Evolutionary conservation across 1,139 yeast genomes (phyloP), one percentile per base, ranked within the genome.

Genomic region (Yamadazyma kanchanaburiensis): DNA sequence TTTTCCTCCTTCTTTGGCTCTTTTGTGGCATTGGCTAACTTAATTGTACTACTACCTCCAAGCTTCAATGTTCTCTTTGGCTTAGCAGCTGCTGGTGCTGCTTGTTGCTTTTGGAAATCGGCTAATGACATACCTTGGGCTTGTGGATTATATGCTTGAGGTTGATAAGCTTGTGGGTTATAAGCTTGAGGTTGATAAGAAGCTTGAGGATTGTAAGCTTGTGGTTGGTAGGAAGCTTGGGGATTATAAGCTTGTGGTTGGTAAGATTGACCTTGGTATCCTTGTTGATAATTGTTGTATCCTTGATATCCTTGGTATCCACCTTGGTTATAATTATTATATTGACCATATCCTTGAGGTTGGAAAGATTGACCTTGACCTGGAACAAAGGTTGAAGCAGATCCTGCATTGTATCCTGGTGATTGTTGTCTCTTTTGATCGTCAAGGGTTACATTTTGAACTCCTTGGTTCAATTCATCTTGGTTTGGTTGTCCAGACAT

Each of bases 61-160:
- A 82, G 66, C 53, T 81, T 81, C 54, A 83, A 70, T 25, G 80
- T 77, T 48, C 58, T 64, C 52, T 69, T 68, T 37, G 86, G 84
- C 51, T 80, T 80, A 12, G 46, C 41, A 10, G 46, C 35, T 19
- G 43, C 37, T 48, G 61, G 64, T 49, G 66, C 58, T 18, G 7
- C 9, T 46, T 47, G 62, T 57, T 80, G 81, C 54, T 81, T 82
- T 59, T 86, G 85, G 63, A 80, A 87, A 51, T 88, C 95, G 35
- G 88, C 95, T 48, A 88, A 70, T 22, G 94, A 78, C 88, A 86
- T 80, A 31, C 91, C 94, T 42, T 60, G 69, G 21, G 52, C 49
- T 36, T 45, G 55, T 15, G 25, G 11, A 9, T 17, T n/a, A n/a
- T n/a, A n/a, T n/a, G n/a, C n/a, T 27, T 18, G 30, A 21, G 40